A percentile compares a stretch with the other conserved stretches of the same genome.
These are phyloP conservation scores for Cercospora beticola DNA, from an alignment of 2,329 filamentous ascomycete species.

Conservation along the genomic window DNA sequence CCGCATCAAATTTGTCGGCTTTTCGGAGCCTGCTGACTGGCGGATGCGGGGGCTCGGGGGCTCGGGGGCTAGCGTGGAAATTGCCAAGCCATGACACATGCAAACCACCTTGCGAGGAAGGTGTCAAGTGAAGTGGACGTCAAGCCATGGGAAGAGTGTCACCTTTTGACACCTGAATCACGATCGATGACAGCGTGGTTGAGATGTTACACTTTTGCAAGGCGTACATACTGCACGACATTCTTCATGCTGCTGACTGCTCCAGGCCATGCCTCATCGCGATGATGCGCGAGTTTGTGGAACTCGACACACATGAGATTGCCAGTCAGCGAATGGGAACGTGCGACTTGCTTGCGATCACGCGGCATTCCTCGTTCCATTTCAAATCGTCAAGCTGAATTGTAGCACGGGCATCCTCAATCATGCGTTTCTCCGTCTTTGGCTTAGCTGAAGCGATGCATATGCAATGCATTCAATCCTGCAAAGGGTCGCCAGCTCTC, in stretches of 20 bases:
- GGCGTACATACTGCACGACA: conserved; percentile 19
- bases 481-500: background rate
- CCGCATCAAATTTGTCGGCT: background rate
- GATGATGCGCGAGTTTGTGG: conserved; percentile 6
- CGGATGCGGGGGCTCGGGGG: background rate
- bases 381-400: background rate
- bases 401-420: conserved; percentile 5
- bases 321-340: background rate
- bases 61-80: background rate
- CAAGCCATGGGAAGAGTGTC: background rate
- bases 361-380: background rate
- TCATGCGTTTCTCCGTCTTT: background rate
- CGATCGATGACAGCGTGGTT: background rate
- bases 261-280: conserved; percentile 10
- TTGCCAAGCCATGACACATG: conserved; percentile 5
- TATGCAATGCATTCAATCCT: background rate
- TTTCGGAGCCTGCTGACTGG: background rate
- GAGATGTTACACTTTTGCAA: conserved; percentile 12
- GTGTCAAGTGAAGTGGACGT: conserved; percentile 5
- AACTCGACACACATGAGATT: background rate
- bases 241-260: conserved; percentile 13
- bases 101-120: background rate
- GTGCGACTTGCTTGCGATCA: background rate
- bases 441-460: background rate
- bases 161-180: conserved; percentile 3